phyloP scores from a whole-genome alignment of 257 asterid species.

The Catharanthus roseus region DNA sequence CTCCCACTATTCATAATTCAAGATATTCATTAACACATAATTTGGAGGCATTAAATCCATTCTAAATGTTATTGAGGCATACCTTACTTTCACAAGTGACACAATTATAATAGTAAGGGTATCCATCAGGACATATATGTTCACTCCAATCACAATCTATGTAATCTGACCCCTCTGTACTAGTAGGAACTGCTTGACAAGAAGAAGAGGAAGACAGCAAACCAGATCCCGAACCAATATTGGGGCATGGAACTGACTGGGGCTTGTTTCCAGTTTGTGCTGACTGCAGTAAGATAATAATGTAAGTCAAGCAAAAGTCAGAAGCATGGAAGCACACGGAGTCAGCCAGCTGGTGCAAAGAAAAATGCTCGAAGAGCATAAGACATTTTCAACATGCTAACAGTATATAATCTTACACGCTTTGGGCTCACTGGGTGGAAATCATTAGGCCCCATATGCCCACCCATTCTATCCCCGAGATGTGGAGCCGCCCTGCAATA shows the following conservation, averaged over 20 bases:
- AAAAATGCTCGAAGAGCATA: not conserved
- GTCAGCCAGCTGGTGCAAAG: too few relatives aligned
- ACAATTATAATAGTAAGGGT: slow-evolving; percentile 69
- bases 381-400: not conserved
- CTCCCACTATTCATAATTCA: slow-evolving; percentile 64
- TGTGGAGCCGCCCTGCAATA: slow-evolving; percentile 23
- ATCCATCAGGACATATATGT: slow-evolving; percentile 83
- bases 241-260: slow-evolving; percentile 16
- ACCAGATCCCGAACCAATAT: slow-evolving; percentile 23
- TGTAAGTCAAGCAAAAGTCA: not conserved
- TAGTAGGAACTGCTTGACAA: slow-evolving; percentile 28
- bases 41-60: slow-evolving; percentile 5
- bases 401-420: not conserved
- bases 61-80: not conserved
- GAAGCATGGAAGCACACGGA: not conserved
- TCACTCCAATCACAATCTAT: slow-evolving; percentile 90
- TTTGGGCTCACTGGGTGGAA: slow-evolving; percentile 14
- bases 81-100: slow-evolving; percentile 81
- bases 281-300: slow-evolving; percentile 36
- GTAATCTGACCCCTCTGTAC: slow-evolving; percentile 31
- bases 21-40: slow-evolving; percentile 11
- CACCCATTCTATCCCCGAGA: slow-evolving; percentile 16
- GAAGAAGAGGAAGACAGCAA: slow-evolving; percentile 27
- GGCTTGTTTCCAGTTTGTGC: slow-evolving; percentile 39
- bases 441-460: slow-evolving; percentile 15